phyloP scores from a whole-genome alignment of 495 filamentous ascomycete genomes.

The Durotheca rogersii region DNA sequence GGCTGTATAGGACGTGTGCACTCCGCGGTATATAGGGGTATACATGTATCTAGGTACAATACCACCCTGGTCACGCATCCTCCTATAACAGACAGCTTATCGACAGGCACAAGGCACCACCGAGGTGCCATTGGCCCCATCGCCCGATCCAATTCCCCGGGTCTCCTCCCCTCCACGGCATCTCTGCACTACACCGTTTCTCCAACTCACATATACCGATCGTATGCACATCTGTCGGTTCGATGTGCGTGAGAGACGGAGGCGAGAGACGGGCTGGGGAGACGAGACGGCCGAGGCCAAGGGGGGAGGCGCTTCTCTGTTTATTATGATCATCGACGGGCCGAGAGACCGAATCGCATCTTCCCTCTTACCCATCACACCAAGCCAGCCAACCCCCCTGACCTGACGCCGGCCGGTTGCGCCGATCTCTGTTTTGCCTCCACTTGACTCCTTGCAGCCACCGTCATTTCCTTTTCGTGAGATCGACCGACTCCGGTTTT shows the following conservation, averaged over 20 bases:
- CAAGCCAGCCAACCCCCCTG: too few relatives aligned
- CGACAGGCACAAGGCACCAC: constrained; percentile 24
- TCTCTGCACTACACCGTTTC: too few relatives aligned
- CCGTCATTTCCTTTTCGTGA: neutral
- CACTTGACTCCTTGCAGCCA: too few relatives aligned
- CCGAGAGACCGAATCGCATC: too few relatives aligned
- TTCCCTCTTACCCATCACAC: neutral
- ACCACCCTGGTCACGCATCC: too few relatives aligned
- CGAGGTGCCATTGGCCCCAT: constrained; percentile 14
- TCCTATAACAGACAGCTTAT: neutral
- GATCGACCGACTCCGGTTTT: too few relatives aligned
- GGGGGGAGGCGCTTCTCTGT: neutral
- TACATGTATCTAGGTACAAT: neutral
- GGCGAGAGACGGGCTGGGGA: neutral
- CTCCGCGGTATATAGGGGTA: too few relatives aligned
- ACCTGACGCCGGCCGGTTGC: too few relatives aligned
- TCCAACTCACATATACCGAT: neutral
- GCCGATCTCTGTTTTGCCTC: too few relatives aligned
- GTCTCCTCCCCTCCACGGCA: constrained; percentile 25
- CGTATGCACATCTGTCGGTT: constrained; percentile 7
- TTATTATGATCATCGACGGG: neutral
- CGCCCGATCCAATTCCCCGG: constrained; percentile 20
- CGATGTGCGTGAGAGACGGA: neutral
- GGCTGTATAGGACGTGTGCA: too few relatives aligned
- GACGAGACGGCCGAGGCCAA: neutral